A percentile compares a stretch with the other conserved stretches of the same genome.
phyloP scores from a whole-genome alignment of 345 rosid genomes.

The Eucalyptus pumila region DNA sequence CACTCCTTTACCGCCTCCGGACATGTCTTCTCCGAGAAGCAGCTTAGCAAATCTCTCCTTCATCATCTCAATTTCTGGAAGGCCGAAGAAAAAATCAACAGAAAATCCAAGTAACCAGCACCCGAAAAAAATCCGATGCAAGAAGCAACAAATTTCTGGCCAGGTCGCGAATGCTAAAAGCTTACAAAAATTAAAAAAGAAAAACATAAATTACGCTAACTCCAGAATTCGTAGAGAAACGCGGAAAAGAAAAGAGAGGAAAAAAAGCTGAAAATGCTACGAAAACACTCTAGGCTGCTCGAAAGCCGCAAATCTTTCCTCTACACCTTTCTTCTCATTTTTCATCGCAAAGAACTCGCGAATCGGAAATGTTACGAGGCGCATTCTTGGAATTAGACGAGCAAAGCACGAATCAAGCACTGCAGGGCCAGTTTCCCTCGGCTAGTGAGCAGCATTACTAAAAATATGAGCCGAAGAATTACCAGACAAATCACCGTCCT shows the following conservation, averaged over 20 bases:
- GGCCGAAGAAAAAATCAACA: not conserved
- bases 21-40: slow-evolving; percentile 97
- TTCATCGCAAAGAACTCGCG: not conserved
- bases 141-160: not conserved
- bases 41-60: slow-evolving; percentile 97
- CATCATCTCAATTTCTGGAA: slow-evolving; percentile 84
- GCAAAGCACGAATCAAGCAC: not conserved
- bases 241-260: not conserved
- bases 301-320: not conserved
- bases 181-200: not conserved
- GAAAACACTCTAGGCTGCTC: not conserved
- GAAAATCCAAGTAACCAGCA: not conserved
- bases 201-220: not conserved
- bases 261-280: not conserved
- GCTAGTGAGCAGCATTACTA: not conserved
- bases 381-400: not conserved
- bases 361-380: not conserved
- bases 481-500: slow-evolving; percentile 66
- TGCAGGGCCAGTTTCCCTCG: not conserved
- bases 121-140: not conserved
- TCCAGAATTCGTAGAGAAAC: not conserved
- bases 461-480: not conserved
- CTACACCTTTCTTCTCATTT: not conserved
- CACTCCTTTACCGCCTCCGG: slow-evolving; percentile 98
- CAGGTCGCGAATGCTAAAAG: not conserved